Base-by-base conservation (phyloP, 768 basidiomycete species). In the Panaeolus papilionaceus region DNA sequence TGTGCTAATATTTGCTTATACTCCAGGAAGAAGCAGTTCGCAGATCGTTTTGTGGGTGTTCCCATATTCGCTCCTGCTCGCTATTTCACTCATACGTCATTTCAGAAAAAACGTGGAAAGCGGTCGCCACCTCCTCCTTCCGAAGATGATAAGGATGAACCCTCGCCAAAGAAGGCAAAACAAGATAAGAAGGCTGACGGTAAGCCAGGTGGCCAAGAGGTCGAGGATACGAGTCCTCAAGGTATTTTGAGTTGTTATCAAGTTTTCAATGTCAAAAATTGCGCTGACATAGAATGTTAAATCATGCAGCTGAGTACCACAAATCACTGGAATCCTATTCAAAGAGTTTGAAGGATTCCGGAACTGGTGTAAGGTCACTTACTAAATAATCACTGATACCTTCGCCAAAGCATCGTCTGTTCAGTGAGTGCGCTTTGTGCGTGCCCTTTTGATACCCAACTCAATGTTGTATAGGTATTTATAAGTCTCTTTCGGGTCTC, bases 71-170 rank as follows among this genome's bases (percentile, higher is more conserved):
- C 23, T 8, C 40, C 10, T 37, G 4, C n/a, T 63, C 18, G 58
- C 42, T 45, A 7, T 14, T 23, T 33, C 33, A 44, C 16, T 63
- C 42, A 44, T n/a, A 10, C 65, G 4, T 61, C 16, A 37, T 11
- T 16, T 28, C 73, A 89, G 88, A 89, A 84, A 84, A 83, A 79
- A 39, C 79, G 88, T 75, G 85, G 86, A 76, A 89, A 89, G 80
- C 87, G 88, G 71, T 80, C 78, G 73, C 75, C 78, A 69, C 80
- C 81, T 77, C 64, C 81, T 51, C 71, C 75, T n/a, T 67, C 68
- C 10, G 70, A 70, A 38, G 51, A 38, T 39, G 68, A 72, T 42
- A 20, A 47, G 44, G 69, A 68, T 20, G 44, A 40, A 39, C 49
- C 51, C 20, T 67, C 70, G 3, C 63, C 39, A 23, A 74, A 75